phyloP scores from a whole-genome alignment of 192 early-diverging fungal genomes.

The Mortierella claussenii region DNA sequence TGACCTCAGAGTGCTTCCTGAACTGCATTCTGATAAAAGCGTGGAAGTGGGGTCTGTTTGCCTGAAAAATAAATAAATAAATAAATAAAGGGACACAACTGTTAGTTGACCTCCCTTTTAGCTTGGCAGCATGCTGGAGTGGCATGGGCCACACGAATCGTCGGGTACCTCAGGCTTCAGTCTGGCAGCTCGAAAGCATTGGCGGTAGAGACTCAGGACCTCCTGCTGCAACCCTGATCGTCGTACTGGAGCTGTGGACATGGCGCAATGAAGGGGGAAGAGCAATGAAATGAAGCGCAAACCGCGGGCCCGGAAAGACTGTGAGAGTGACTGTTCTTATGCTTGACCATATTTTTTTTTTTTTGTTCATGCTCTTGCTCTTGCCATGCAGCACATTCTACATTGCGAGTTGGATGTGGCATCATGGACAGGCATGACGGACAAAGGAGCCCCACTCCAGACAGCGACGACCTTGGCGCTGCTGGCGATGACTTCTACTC shows the following conservation, averaged over 20 bases:
- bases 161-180: conserved; percentile 75
- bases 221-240: conserved; percentile 77
- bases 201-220: conserved; percentile 72
- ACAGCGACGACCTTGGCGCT: not conserved
- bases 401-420: too few species aligned
- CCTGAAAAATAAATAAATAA: conserved; percentile 48
- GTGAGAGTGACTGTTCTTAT: not conserved
- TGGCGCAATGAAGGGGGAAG: conserved; percentile 1
- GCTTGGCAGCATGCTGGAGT: too few species aligned
- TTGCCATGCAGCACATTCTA: too few species aligned
- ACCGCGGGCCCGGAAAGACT: too few species aligned
- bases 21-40: conserved; percentile 76
- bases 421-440: too few species aligned
- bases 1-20: conserved; percentile 63
- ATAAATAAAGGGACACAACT: not conserved
- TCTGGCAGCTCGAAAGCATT: conserved; percentile 73
- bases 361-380: not conserved
- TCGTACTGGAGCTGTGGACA: conserved; percentile 39
- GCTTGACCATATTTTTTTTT: not conserved
- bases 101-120: too few species aligned
- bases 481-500: conserved; percentile 1
- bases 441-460: too few species aligned
- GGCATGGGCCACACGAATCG: too few species aligned
- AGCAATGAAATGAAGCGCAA: not conserved
- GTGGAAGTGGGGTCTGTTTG: conserved; percentile 68